Conservation (phyloP, 768 basidiomycete genomes). For the Naganishia randhawae region DNA sequence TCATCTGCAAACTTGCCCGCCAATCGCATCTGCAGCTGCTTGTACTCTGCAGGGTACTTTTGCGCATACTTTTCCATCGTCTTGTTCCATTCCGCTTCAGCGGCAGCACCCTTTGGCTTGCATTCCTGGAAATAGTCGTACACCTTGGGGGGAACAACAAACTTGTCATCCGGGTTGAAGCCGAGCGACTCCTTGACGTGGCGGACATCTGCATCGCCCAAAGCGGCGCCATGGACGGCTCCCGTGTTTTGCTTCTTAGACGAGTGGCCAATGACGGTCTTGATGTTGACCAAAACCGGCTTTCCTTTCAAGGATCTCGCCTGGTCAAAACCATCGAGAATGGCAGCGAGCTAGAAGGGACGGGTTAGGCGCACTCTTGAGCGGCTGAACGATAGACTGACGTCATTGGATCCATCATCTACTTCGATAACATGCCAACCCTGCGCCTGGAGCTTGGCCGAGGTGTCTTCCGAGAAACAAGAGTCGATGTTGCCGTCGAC, state of each 20-base stretch:
- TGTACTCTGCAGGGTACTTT: conserved; percentile 35
- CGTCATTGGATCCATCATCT: conserved; percentile 46
- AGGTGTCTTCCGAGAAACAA: conserved; percentile 49
- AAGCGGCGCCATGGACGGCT: conserved; percentile 45
- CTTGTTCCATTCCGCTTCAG: conserved; percentile 42
- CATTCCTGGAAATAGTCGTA: conserved; percentile 46
- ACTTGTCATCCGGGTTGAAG: conserved; percentile 44
- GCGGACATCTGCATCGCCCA: conserved; percentile 47
- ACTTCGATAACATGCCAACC: conserved; percentile 48
- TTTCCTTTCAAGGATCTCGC: conserved; percentile 45
- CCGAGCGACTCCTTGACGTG: conserved; percentile 46
- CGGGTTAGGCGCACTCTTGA: background rate
- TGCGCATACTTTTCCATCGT: conserved; percentile 33
- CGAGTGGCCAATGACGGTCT: conserved; percentile 47
- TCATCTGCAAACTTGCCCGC: conserved; percentile 37
- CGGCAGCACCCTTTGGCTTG: conserved; percentile 35
- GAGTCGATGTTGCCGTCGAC: conserved; percentile 47
- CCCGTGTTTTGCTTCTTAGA: conserved; percentile 42
- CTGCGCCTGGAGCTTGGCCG: conserved; percentile 42
- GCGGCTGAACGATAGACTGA: conserved; percentile 27
- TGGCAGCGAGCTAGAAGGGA: conserved; percentile 37
- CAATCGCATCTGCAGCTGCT: conserved; percentile 36
- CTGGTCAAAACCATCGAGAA: conserved; percentile 41
- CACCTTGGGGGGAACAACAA: conserved; percentile 38
- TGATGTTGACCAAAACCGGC: conserved; percentile 46